A percentile compares a stretch with the other conserved stretches of the same genome.
Conservation (phyloP, 73 alveolate genomes). For the Stentor roeselii region DNA sequence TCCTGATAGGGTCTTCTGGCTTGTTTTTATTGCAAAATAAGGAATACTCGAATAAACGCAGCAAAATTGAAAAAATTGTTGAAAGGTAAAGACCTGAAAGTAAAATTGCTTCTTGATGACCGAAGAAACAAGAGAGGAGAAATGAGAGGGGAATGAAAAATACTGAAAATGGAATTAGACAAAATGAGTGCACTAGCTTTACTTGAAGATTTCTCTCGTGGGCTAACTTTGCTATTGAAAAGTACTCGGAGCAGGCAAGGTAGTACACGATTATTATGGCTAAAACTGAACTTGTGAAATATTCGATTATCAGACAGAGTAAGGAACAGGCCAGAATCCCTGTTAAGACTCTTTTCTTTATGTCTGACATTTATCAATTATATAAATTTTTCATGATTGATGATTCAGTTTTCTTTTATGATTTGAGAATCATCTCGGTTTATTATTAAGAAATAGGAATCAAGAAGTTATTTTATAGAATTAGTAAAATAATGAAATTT, state of each 20-base stretch:
- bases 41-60: neutral
- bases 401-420: no score
- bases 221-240: neutral
- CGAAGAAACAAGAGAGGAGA: neutral
- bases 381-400: no score
- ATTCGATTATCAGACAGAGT: neutral
- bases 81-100: neutral
- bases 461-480: no score
- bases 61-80: neutral
- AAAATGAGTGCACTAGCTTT: neutral
- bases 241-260: neutral
- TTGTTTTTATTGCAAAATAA: neutral
- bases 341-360: neutral
- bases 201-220: neutral
- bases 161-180: neutral
- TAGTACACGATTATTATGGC: neutral
- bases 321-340: neutral
- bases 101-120: neutral
- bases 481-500: no score
- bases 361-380: conserved; percentile 13
- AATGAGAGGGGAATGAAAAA: neutral
- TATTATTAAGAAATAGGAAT: no score
- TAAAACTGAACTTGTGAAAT: neutral
- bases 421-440: no score
- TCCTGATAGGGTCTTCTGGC: neutral